A percentile compares a stretch with the other conserved stretches of the same genome.
Evolutionary conservation across 176 grass and related monocot genomes (phyloP).

Genomic region (Olyra latifolia): DNA sequence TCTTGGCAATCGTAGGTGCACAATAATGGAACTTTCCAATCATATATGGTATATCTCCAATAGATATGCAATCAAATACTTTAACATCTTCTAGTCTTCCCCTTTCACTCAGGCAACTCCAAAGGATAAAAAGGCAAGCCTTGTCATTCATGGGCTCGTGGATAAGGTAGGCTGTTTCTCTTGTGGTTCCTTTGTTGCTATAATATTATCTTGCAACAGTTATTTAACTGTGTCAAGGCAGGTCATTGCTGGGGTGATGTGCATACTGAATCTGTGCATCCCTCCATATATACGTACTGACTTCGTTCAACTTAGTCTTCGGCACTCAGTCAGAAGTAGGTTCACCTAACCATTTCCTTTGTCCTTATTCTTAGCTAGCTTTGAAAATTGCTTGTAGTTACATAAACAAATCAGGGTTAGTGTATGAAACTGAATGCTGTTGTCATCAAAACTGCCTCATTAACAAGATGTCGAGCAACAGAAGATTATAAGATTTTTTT

Average conservation of each 20-base stretch:
- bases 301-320: slow-evolving; percentile 70
- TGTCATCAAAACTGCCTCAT: background rate
- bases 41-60: background rate
- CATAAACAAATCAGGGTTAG: background rate
- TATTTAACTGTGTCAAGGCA: slow-evolving; percentile 40
- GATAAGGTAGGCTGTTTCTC: slow-evolving; percentile 69
- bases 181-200: slow-evolving; percentile 31
- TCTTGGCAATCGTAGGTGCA: background rate
- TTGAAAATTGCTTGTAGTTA: background rate
- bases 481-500: background rate
- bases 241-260: slow-evolving; percentile 79
- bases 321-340: slow-evolving; percentile 80
- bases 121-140: slow-evolving; percentile 93
- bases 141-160: slow-evolving; percentile 93
- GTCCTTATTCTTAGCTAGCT: background rate
- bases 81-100: slow-evolving; percentile 18
- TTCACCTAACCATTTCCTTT: slow-evolving; percentile 15
- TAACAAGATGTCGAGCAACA: background rate
- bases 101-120: slow-evolving; percentile 64
- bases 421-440: background rate
- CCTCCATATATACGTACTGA: slow-evolving; percentile 89
- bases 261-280: slow-evolving; percentile 63
- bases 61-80: background rate
- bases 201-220: slow-evolving; percentile 19
- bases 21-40: slow-evolving; percentile 3